Evolutionary conservation across 1,139 yeast species (phyloP).

Genomic region (Hansenula anomala): DNA sequence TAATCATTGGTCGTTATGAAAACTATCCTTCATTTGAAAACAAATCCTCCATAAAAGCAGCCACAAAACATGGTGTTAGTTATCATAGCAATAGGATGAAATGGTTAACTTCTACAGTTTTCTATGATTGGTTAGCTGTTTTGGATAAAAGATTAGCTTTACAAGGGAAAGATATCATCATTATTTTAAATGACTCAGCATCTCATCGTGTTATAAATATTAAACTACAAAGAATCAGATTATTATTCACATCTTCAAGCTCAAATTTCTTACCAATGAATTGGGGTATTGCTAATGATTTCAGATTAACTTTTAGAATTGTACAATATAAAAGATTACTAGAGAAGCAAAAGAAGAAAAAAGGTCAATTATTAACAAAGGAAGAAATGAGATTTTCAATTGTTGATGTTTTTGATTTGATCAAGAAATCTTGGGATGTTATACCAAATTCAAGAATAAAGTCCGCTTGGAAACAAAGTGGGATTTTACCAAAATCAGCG

Average conservation of each 20-base stretch:
- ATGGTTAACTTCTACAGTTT: conserved; percentile 63
- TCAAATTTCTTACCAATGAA: conserved; percentile 51
- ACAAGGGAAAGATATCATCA: conserved; percentile 45
- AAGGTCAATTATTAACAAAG: conserved; percentile 15
- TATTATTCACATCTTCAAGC: conserved; percentile 34
- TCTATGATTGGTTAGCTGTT: conserved; percentile 56
- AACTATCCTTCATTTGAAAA: conserved; percentile 45
- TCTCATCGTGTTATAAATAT: conserved; percentile 58
- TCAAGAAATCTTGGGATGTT: conserved; percentile 51
- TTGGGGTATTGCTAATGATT: conserved; percentile 62
- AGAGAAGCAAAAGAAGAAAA: conserved; percentile 23
- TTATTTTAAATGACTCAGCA: conserved; percentile 57
- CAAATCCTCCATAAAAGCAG: conserved; percentile 37
- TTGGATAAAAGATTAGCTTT: conserved; percentile 51
- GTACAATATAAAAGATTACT: conserved; percentile 54
- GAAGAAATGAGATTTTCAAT: conserved; percentile 42
- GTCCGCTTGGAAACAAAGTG: conserved; percentile 48
- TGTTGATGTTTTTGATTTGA: conserved; percentile 53
- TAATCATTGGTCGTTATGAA: conserved; percentile 58
- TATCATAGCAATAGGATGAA: conserved; percentile 59
- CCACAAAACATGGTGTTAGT: conserved; percentile 45
- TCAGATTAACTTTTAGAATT: conserved; percentile 52
- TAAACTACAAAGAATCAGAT: conserved; percentile 46
- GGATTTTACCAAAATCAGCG: conserved; percentile 29
- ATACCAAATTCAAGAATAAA: conserved; percentile 42